Evolutionary conservation across 2,329 filamentous ascomycete species (phyloP).

Genomic region (Colletotrichum coccodes): DNA sequence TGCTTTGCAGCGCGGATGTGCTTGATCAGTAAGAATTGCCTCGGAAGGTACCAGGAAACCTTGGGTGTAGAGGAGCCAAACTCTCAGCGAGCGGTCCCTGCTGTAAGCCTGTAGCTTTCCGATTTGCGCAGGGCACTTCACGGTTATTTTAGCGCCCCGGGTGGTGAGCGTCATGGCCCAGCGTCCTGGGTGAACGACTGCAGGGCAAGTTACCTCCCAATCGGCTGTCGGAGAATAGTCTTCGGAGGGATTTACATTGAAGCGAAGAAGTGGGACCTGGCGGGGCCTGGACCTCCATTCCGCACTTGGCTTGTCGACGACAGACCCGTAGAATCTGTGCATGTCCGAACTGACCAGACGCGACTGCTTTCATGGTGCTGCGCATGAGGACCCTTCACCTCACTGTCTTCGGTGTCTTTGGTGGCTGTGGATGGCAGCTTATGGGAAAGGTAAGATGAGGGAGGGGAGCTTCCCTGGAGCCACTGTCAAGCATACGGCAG

Average conservation of each 20-base stretch:
- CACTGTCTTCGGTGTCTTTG: background rate
- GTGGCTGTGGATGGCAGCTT: background rate
- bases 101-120: background rate
- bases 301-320: background rate
- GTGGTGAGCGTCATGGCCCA: constrained; percentile 19
- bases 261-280: background rate
- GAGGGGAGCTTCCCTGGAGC: background rate
- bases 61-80: background rate
- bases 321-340: background rate
- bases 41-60: background rate
- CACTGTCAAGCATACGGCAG: background rate
- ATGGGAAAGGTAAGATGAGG: background rate
- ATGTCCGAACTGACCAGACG: background rate
- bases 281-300: background rate
- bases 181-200: background rate
- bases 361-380: background rate
- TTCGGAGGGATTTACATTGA: constrained; percentile 18
- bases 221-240: background rate
- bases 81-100: background rate
- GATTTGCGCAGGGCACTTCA: background rate
- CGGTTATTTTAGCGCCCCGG: background rate
- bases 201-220: background rate
- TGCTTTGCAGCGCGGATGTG: background rate
- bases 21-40: background rate
- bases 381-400: background rate